Evolutionary conservation across 2,329 filamentous ascomycete species (phyloP), one percentile per base, ranked within the genome.

Genomic region (Pseudogymnoascus sp.): DNA sequence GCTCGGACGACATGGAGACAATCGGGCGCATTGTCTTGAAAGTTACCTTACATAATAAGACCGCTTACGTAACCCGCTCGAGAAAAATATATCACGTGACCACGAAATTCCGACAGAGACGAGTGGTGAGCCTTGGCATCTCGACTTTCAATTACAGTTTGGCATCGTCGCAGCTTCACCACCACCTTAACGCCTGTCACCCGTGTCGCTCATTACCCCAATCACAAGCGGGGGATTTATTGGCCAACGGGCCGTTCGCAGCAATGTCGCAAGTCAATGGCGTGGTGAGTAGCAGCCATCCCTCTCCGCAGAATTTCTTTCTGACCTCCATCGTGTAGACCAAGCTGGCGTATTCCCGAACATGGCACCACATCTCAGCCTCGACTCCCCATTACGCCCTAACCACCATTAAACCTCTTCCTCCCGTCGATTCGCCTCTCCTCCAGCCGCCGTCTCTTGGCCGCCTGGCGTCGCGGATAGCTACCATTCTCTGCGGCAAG

Each of bases 401-500:
- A 70, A 75, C 72, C 64, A 79, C 78, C 1, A 71, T 86, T 78
- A 74, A 81, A 0, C 76, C 76, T 2, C 68, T 73, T 1, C 72
- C 76, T 46, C 62, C 71, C 6, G 38, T 69, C 7, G 61, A 63
- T 46, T 74, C 82, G 70, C 68, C 75, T 2, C 63, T 70, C 40
- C 75, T 86, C 24, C 86, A 86, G 19, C 82, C 86, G 16, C 91
- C 92, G 12, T 87, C 91, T n/a, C 88, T 97, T 41, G 93, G 93
- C 70, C 91, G 93, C 43, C 83, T 97, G 61, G 93, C 93, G 66
- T 91, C 89, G 61, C 87, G 89, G 67, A 96, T 97, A 76, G 93
- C 93, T 66, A 81, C 88, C 62, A 82, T 91, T 65, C 86, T 97
- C 61, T 97, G 98, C 93, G 95, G 95, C 79, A 99, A 99, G 82